A percentile compares a stretch with the other conserved stretches of the same genome.
Conservation (phyloP, 257 asterid genomes). For the Solanum bulbocastanum region DNA sequence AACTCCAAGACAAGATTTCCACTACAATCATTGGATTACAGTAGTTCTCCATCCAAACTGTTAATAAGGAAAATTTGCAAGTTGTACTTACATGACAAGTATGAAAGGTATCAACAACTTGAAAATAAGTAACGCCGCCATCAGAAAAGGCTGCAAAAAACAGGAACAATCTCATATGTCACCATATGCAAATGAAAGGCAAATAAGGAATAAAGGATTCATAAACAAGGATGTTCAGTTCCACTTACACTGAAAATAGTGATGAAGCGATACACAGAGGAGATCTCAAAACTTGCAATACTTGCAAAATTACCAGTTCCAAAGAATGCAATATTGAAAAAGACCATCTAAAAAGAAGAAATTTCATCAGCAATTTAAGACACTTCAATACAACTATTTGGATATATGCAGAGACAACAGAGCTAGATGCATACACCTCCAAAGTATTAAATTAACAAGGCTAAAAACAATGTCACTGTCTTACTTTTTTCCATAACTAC, state of each 20-base stretch:
- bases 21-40: neutral
- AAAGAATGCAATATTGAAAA: constrained; percentile 92
- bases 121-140: constrained; percentile 93
- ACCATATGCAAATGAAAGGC: neutral
- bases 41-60: neutral
- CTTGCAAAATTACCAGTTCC: constrained; percentile 99
- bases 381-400: neutral
- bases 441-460: neutral
- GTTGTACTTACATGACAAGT: constrained; percentile 74
- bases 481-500: neutral
- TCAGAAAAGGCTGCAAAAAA: constrained; percentile 84
- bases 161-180: neutral
- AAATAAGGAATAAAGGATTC: neutral
- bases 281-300: constrained; percentile 94
- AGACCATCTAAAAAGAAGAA: constrained; percentile 57
- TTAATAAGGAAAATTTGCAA: neutral
- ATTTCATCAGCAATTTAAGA: neutral
- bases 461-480: neutral
- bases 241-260: constrained; percentile 87
- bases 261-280: constrained; percentile 93
- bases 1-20: neutral
- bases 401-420: neutral
- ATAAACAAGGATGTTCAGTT: neutral
- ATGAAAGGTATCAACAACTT: constrained; percentile 70
- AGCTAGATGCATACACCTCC: neutral